A percentile compares a stretch with the other conserved stretches of the same genome.
These are phyloP conservation scores for Euphorbia lathyris DNA, from an alignment of 345 rosid genomes.

Conservation along the genomic window DNA sequence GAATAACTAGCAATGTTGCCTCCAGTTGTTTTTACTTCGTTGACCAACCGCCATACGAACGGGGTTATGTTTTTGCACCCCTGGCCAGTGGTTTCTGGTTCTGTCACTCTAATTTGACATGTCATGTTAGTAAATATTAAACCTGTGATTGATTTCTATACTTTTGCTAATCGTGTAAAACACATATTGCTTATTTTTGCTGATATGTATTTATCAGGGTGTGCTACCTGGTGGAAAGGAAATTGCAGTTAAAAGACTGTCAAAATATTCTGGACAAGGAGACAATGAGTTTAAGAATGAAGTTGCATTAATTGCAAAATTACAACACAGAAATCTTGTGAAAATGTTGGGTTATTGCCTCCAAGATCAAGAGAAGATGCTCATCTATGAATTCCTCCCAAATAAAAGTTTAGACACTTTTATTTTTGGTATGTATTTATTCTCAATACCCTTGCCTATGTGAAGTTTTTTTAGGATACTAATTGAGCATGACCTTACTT, in stretches of 20 bases:
- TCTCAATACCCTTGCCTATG: background rate
- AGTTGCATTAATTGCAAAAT: constrained; percentile 6
- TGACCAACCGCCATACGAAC: too few relatives aligned
- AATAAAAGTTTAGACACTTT: constrained; percentile 24
- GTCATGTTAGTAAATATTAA: too few relatives aligned
- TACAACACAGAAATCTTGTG: constrained; percentile 10
- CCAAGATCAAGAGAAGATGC: background rate
- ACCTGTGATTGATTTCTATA: too few relatives aligned
- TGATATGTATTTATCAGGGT: constrained; percentile 39
- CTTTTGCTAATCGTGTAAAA: too few relatives aligned
- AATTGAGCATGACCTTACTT: too few relatives aligned
- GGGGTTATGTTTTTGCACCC: too few relatives aligned
- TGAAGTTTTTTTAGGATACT: too few relatives aligned
- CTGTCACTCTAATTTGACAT: too few relatives aligned
- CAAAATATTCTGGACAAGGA: constrained; percentile 46
- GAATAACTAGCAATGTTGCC: too few relatives aligned
- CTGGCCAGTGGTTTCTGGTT: too few relatives aligned
- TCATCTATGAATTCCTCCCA: constrained; percentile 6
- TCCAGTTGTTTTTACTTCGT: too few relatives aligned
- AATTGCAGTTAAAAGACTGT: constrained; percentile 35
- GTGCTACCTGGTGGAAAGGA: constrained; percentile 37
- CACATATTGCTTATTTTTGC: too few relatives aligned
- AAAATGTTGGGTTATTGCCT: background rate
- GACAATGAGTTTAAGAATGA: constrained; percentile 46
- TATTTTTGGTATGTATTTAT: constrained; percentile 17